A percentile compares a stretch with the other conserved stretches of the same genome.
These are phyloP conservation scores for Fusarium robinianum DNA, from an alignment of 2,329 filamentous ascomycete species.

Conservation along the genomic window DNA sequence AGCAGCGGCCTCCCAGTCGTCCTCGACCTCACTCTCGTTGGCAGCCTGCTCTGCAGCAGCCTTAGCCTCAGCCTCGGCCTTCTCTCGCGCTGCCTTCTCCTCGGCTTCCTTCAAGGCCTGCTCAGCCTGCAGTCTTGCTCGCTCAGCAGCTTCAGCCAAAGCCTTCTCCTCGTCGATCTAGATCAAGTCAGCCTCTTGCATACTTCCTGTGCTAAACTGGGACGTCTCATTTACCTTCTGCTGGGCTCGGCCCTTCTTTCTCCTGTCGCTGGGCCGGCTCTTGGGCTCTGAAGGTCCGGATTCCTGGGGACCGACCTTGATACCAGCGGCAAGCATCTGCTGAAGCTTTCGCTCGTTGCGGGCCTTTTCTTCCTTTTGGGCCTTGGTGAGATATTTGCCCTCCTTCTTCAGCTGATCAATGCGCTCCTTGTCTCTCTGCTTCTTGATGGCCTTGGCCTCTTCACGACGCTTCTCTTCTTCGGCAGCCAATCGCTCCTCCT, in stretches of 20 bases:
- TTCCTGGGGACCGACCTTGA: constrained; percentile 69
- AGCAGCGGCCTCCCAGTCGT: constrained; percentile 88
- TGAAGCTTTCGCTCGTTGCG: constrained; percentile 78
- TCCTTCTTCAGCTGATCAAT: constrained; percentile 87
- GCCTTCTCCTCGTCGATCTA: constrained; percentile 77
- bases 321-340: constrained; percentile 80
- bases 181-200: constrained; percentile 12
- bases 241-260: constrained; percentile 67
- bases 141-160: constrained; percentile 77
- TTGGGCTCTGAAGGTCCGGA: constrained; percentile 64
- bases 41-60: constrained; percentile 60
- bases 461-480: constrained; percentile 73
- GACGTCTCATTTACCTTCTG: constrained; percentile 52
- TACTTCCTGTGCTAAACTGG: not conserved
- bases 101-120: constrained; percentile 65
- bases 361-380: constrained; percentile 80
- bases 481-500: constrained; percentile 64
- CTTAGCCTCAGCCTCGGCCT: constrained; percentile 60
- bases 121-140: constrained; percentile 70
- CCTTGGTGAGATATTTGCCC: constrained; percentile 84
- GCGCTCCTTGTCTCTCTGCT: constrained; percentile 84
- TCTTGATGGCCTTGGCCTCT: constrained; percentile 76
- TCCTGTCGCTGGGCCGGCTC: constrained; percentile 80
- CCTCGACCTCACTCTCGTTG: constrained; percentile 65
- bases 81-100: constrained; percentile 61